Conservation (phyloP, 1,284 basidiomycete species). For the Phellopilus nigrolimitatus region DNA sequence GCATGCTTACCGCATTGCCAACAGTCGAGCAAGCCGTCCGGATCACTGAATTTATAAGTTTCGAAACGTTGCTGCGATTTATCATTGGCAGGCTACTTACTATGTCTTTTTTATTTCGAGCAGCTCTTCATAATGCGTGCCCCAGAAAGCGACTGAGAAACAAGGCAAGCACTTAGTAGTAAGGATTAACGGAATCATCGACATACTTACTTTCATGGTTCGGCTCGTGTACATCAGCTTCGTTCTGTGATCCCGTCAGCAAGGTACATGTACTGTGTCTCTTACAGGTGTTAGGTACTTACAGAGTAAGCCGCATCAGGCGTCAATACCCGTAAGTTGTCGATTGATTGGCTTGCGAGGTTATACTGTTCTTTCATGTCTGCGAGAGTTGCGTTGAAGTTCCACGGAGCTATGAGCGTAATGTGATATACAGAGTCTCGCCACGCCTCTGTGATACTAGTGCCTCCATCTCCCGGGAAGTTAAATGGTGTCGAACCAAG, state of each 20-base stretch:
- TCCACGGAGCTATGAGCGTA: constrained; percentile 25
- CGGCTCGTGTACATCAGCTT: constrained; percentile 10
- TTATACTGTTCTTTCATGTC: constrained; percentile 23
- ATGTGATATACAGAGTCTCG: constrained; percentile 26
- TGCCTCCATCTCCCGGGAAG: constrained; percentile 23
- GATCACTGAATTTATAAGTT: neutral
- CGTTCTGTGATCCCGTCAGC: neutral
- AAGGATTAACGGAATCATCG: neutral
- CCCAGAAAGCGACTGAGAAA: constrained; percentile 8
- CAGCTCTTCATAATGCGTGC: constrained; percentile 5
- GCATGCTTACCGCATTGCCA: constrained; percentile 7
- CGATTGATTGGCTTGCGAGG: constrained; percentile 22
- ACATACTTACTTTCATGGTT: constrained; percentile 3
- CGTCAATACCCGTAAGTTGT: constrained; percentile 24
- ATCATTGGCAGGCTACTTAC: neutral
- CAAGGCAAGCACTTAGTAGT: neutral
- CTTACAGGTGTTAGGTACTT: neutral
- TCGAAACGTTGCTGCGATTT: neutral
- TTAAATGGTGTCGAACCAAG: constrained; percentile 26
- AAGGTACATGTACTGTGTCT: neutral
- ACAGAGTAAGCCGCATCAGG: constrained; percentile 23
- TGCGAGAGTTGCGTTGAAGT: constrained; percentile 25
- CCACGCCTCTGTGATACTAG: constrained; percentile 28
- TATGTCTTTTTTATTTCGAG: constrained; percentile 1
- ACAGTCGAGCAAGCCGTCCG: constrained; percentile 4